Evolutionary conservation across 805 yeast genomes (phyloP), one percentile per base, ranked within the genome.

Genomic region (Blastobotrys mokoenaii): DNA sequence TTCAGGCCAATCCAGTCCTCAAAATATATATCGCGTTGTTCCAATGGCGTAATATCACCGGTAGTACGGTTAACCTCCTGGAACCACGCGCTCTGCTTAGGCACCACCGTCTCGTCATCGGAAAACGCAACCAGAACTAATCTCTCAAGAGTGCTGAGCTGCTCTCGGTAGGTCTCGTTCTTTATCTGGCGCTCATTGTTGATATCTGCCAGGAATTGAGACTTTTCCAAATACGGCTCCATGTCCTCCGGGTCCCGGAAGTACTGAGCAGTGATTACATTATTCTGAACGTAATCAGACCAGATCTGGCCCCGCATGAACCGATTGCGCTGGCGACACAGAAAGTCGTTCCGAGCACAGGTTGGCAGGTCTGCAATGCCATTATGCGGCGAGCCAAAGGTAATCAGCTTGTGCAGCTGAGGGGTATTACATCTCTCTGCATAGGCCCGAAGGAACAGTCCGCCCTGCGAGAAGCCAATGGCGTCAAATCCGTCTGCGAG

Each of bases 391-490:
- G 87, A 78, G 0, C 95, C 95, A 62, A 81, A 82, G 0, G 94
- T 82, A 11, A 84, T 65, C 40, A 84, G 64, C 27, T 69, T 77
- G 42, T 72, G 61, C 2, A 82, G 67, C 16, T 63, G 57, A 1
- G 57, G 70, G 31, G 11, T 43, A 22, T 65, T 70, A 61, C 90
- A 84, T 18, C 73, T 61, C 57, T 85, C 82, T 25, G 77, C 67
- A 25, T 81, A 71, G 3, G 80, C 81, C 39, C 95, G 63, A n/a
- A 82, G 64, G 49, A 84, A 79, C n/a, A 84, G 62, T 0, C 95
- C 95, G 35, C 95, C 95, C 58, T 84, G 95, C 0, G 90, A 82
- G 52, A 82, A 80, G 3, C 95, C 95, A 35, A 84, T 70, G 4
- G 80, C 84, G 58, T 82, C 80, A 56, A 83, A 80, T 0, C 89